Conservation (phyloP, 257 asterid species). For the Nyctanthes arbortristis region DNA sequence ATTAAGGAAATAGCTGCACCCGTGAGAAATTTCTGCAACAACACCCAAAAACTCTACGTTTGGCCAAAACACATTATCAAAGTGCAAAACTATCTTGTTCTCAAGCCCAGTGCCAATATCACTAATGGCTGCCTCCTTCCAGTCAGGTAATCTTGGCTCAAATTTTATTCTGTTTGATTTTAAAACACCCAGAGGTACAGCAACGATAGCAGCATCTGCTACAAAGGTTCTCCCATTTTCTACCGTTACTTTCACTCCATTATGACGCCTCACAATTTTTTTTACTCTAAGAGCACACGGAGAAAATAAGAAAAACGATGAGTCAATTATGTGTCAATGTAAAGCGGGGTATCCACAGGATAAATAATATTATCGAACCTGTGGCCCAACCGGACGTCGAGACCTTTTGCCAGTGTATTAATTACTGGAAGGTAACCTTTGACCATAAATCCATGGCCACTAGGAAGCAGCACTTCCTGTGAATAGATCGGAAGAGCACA, state of each 20-base stretch:
- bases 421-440: slow-evolving; percentile 94
- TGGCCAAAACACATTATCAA: slow-evolving; percentile 89
- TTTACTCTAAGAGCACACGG: slow-evolving; percentile 54
- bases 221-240: slow-evolving; percentile 79
- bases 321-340: neutral
- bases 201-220: slow-evolving; percentile 92
- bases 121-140: slow-evolving; percentile 90
- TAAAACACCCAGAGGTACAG: slow-evolving; percentile 91
- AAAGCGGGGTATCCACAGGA: slow-evolving; percentile 2
- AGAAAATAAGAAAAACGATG: slow-evolving; percentile 9
- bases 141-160: slow-evolving; percentile 89
- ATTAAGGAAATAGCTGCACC: slow-evolving; percentile 92
- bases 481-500: slow-evolving; percentile 14
- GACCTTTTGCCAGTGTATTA: slow-evolving; percentile 91
- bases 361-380: slow-evolving; percentile 42
- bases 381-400: slow-evolving; percentile 82
- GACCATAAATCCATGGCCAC: slow-evolving; percentile 99
- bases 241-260: slow-evolving; percentile 81
- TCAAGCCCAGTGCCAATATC: slow-evolving; percentile 94
- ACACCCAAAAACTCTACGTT: slow-evolving; percentile 96
- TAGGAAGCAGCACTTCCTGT: slow-evolving; percentile 95
- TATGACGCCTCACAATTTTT: slow-evolving; percentile 66
- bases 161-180: slow-evolving; percentile 68
- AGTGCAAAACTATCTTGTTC: slow-evolving; percentile 86
- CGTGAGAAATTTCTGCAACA: slow-evolving; percentile 79